A percentile compares a stretch with the other conserved stretches of the same genome.
Conservation (phyloP, 768 basidiomycete genomes). For the Cyathus striatus region DNA sequence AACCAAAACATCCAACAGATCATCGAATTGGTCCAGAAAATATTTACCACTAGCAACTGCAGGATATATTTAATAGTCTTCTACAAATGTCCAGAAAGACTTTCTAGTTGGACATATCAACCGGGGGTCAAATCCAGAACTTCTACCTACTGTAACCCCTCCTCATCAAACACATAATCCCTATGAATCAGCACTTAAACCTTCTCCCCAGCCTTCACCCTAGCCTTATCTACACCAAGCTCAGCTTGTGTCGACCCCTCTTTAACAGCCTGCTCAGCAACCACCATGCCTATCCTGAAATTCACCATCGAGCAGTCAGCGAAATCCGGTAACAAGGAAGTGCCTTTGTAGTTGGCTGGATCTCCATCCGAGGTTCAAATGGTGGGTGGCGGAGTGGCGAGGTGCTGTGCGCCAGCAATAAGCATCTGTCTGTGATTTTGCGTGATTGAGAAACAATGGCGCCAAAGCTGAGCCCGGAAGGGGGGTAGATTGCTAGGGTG, state of each 20-base stretch:
- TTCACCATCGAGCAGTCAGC: conserved; percentile 68
- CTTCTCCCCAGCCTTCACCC: conserved; percentile 40
- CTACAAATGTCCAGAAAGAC: too few relatives aligned
- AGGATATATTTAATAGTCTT: too few relatives aligned
- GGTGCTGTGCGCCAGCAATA: conserved; percentile 69
- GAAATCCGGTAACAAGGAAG: conserved; percentile 73
- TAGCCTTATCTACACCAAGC: conserved; percentile 35
- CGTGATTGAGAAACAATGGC: conserved; percentile 64
- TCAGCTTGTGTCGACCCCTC: conserved; percentile 62
- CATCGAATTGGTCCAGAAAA: too few relatives aligned
- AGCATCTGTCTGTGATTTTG: conserved; percentile 82
- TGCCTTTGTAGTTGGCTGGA: conserved; percentile 53
- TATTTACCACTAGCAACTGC: too few relatives aligned
- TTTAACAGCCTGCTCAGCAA: conserved; percentile 70
- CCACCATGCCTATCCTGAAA: conserved; percentile 77
- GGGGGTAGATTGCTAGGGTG: conserved; percentile 82
- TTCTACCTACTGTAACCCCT: conserved; percentile 32
- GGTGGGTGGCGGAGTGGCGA: conserved; percentile 73
- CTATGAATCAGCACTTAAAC: conserved; percentile 66
- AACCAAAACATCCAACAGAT: too few relatives aligned
- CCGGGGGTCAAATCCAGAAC: too few relatives aligned
- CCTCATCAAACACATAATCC: conserved; percentile 57
- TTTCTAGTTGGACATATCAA: too few relatives aligned
- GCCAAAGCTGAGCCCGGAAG: conserved; percentile 79
- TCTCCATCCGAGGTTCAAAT: conserved; percentile 5